Percentiles rank a stretch among this genome's conserved stretches.
These are phyloP conservation scores for Begonia fuchsioides DNA, from an alignment of 306 rosid genomes.

Conservation along the genomic window DNA sequence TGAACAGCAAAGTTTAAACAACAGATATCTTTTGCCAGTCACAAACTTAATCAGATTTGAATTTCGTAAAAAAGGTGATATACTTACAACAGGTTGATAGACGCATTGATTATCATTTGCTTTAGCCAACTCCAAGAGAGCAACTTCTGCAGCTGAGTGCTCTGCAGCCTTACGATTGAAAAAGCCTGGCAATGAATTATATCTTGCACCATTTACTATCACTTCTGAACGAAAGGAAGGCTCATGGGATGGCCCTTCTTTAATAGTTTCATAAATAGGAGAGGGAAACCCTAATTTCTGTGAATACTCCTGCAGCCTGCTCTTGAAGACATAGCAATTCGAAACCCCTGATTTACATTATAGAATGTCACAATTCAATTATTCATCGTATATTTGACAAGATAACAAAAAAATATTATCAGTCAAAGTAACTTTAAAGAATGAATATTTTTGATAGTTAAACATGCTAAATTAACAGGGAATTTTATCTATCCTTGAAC, in stretches of 20 bases:
- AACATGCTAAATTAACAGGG: too few relatives aligned
- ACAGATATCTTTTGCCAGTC: too few relatives aligned
- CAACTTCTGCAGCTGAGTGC: slow-evolving; percentile 95
- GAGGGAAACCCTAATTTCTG: slow-evolving; percentile 63
- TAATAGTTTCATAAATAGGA: slow-evolving; percentile 83
- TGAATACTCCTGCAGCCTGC: slow-evolving; percentile 85
- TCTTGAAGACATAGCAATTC: slow-evolving; percentile 85
- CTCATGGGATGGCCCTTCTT: slow-evolving; percentile 88
- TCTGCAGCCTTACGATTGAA: slow-evolving; percentile 80
- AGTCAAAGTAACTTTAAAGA: too few relatives aligned
- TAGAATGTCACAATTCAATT: background rate
- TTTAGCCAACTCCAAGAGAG: slow-evolving; percentile 59
- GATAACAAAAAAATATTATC: too few relatives aligned
- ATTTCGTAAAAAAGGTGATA: background rate
- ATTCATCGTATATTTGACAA: too few relatives aligned
- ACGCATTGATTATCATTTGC: slow-evolving; percentile 38
- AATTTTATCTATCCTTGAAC: too few relatives aligned
- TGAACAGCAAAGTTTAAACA: too few relatives aligned
- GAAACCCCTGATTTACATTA: slow-evolving; percentile 45
- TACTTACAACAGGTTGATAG: slow-evolving; percentile 71
- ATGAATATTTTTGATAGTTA: too few relatives aligned
- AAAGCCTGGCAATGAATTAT: slow-evolving; percentile 68
- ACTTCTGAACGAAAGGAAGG: slow-evolving; percentile 75
- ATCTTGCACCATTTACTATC: slow-evolving; percentile 38
- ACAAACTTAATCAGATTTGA: background rate